Evolutionary conservation across 768 basidiomycete genomes (phyloP).

Genomic region (Russula griseocarnosa): DNA sequence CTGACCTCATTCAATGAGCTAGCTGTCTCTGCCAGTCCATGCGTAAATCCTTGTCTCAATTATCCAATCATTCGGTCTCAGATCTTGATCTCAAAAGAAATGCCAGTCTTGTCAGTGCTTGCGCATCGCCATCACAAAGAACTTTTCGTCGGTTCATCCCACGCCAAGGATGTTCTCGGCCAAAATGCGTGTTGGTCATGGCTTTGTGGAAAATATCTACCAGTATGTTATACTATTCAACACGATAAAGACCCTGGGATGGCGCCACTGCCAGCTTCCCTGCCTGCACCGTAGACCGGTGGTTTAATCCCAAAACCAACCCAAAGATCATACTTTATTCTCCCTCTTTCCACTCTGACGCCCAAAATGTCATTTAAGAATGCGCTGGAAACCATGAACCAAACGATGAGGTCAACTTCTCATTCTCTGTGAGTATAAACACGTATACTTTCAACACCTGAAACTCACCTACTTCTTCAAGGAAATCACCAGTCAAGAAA

Average conservation of each 20-base stretch:
- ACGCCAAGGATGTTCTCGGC: background rate
- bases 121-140: too few relatives aligned
- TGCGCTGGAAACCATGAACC: background rate
- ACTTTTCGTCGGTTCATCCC: background rate
- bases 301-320: background rate
- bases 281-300: constrained; percentile 5
- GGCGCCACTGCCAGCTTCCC: background rate
- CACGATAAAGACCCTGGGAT: background rate
- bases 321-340: background rate
- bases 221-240: background rate
- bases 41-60: background rate
- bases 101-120: background rate
- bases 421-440: constrained; percentile 3
- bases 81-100: background rate
- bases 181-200: background rate
- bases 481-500: background rate
- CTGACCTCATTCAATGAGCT: background rate
- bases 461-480: background rate
- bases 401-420: background rate
- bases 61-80: background rate
- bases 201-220: constrained; percentile 10
- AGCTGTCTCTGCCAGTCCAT: background rate
- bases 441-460: background rate
- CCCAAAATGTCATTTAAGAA: background rate
- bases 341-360: background rate